Evolutionary conservation across 2,329 filamentous ascomycete species (phyloP).

Genomic region (Sporothrix variecibatus): DNA sequence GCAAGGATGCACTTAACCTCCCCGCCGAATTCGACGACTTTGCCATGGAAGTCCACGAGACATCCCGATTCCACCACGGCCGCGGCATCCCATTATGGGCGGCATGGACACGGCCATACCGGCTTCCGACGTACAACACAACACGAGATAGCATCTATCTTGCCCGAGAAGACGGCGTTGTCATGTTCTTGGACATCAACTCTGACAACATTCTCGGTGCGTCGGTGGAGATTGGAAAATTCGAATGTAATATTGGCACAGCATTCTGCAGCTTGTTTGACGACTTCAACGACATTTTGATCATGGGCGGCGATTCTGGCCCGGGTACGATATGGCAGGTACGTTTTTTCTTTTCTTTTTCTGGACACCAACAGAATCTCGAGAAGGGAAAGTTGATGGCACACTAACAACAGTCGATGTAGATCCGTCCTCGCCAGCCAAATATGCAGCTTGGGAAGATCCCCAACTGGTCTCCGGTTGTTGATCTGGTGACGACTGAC

Average conservation of each 20-base stretch:
- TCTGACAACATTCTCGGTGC: conserved; percentile 57
- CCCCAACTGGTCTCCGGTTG: conserved; percentile 62
- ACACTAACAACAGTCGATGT: not conserved
- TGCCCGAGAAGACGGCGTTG: conserved; percentile 80
- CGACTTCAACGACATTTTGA: conserved; percentile 71
- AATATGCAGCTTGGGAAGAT: conserved; percentile 58
- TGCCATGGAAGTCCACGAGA: conserved; percentile 43
- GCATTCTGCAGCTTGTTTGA: conserved; percentile 78
- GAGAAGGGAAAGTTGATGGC: not conserved
- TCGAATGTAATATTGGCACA: conserved; percentile 73
- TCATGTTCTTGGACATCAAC: conserved; percentile 72
- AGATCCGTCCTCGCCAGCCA: conserved; percentile 54
- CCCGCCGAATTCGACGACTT: conserved; percentile 52
- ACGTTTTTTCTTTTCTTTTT: conserved; percentile 34
- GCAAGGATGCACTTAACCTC: conserved; percentile 55
- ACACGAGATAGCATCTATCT: conserved; percentile 80
- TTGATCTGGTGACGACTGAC: conserved; percentile 56
- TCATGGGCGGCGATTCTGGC: conserved; percentile 76
- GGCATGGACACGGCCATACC: conserved; percentile 77
- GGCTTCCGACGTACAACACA: conserved; percentile 62
- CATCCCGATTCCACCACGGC: conserved; percentile 52
- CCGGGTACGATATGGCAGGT: conserved; percentile 76
- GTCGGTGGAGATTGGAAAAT: conserved; percentile 62
- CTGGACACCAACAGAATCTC: not conserved
- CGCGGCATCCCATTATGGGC: conserved; percentile 67